These are phyloP conservation scores for Emergomyces orientalis DNA, from an alignment of 2,329 filamentous ascomycete species.

Conservation along the genomic window DNA sequence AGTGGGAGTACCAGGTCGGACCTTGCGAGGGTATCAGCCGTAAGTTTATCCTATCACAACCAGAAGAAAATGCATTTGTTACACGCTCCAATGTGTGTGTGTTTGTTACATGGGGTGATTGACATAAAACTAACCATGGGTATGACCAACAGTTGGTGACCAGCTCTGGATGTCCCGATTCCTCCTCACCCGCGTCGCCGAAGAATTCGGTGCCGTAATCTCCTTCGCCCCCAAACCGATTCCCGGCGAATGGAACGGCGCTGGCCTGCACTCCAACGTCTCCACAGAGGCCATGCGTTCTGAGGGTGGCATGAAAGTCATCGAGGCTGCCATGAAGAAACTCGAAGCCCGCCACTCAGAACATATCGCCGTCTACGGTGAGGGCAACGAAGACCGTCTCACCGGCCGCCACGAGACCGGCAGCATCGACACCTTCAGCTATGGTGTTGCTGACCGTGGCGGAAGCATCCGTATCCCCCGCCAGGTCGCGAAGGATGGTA, in stretches of 20 bases:
- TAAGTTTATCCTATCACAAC: slow-evolving; percentile 38
- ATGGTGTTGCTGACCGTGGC: slow-evolving; percentile 91
- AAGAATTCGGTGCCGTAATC: slow-evolving; percentile 94
- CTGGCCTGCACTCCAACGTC: slow-evolving; percentile 89
- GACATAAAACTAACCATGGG: slow-evolving; percentile 24
- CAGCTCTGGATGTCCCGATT: slow-evolving; percentile 91
- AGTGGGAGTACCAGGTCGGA: slow-evolving; percentile 97
- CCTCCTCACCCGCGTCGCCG: slow-evolving; percentile 80
- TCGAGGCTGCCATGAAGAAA: slow-evolving; percentile 79
- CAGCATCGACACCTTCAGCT: slow-evolving; percentile 84
- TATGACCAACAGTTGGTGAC: slow-evolving; percentile 61
- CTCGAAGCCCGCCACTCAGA: slow-evolving; percentile 66
- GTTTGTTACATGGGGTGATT: not conserved
- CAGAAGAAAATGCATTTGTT: not conserved
- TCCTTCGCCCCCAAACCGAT: slow-evolving; percentile 95
- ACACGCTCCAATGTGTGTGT: too few relatives aligned
- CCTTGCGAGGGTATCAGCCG: slow-evolving; percentile 78
- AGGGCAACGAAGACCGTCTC: slow-evolving; percentile 90
- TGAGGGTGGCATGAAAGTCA: slow-evolving; percentile 91
- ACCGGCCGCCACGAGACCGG: slow-evolving; percentile 93
- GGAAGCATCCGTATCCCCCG: slow-evolving; percentile 88
- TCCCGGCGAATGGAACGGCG: slow-evolving; percentile 92
- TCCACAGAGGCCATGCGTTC: slow-evolving; percentile 79
- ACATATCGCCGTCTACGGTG: slow-evolving; percentile 89
- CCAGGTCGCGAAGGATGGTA: slow-evolving; percentile 73